phyloP scores from a whole-genome alignment of 2,329 filamentous ascomycete genomes.

The Botryosphaeria dothidea region DNA sequence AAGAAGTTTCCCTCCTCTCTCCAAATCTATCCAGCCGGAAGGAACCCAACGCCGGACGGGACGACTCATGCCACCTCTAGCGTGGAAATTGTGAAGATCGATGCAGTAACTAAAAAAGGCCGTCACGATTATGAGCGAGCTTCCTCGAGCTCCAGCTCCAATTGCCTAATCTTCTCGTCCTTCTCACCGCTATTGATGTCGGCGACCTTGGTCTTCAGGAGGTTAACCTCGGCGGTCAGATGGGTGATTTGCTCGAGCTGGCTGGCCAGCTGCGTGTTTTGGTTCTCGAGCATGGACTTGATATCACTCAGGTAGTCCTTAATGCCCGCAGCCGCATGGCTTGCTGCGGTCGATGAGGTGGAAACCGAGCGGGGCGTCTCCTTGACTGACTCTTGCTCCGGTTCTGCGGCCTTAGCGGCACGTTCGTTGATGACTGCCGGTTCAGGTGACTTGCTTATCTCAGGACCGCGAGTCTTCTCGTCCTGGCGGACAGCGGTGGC shows the following conservation, averaged over 20 bases:
- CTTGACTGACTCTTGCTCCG: slow-evolving; percentile 43
- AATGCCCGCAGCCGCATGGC: slow-evolving; percentile 54
- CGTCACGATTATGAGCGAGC: slow-evolving; percentile 17
- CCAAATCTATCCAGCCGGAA: slow-evolving; percentile 2
- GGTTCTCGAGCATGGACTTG: slow-evolving; percentile 72
- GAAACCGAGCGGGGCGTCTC: slow-evolving; percentile 28
- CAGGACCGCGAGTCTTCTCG: slow-evolving; percentile 39
- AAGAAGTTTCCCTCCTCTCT: not conserved
- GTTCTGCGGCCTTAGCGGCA: slow-evolving; percentile 46
- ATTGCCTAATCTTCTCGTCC: slow-evolving; percentile 42
- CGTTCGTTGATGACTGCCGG: not conserved
- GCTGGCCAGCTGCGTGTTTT: slow-evolving; percentile 74
- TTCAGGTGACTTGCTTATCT: slow-evolving; percentile 30
- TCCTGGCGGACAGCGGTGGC: slow-evolving; percentile 38
- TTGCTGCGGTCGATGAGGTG: slow-evolving; percentile 40
- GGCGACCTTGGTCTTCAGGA: slow-evolving; percentile 76
- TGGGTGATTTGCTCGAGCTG: slow-evolving; percentile 74
- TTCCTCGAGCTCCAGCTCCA: slow-evolving; percentile 44
- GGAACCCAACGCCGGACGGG: not conserved
- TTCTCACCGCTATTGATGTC: slow-evolving; percentile 36
- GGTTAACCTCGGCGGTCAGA: slow-evolving; percentile 67
- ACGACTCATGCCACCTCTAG: not conserved
- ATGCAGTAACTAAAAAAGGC: not conserved
- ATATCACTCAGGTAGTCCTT: slow-evolving; percentile 73
- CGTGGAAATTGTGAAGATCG: not conserved